Evolutionary conservation across 306 rosid genomes (phyloP), one percentile per base, ranked within the genome.

Genomic region (Fragaria nilgerrensis): DNA sequence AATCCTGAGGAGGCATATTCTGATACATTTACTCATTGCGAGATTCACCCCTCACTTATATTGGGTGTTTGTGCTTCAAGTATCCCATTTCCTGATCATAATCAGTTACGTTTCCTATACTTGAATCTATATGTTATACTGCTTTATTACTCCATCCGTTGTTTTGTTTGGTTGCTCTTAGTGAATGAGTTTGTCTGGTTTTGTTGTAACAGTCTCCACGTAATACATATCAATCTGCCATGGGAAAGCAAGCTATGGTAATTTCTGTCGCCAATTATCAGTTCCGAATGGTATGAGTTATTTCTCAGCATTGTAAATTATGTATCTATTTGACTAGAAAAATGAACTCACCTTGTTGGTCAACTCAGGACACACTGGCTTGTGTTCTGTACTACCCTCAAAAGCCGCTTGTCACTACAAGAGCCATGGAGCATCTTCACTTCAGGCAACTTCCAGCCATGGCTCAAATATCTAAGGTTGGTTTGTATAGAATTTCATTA

Each of bases 171-270:
- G 22, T 63, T 63, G 5, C 12, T 15, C 23, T 32, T 17, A 9
- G 3, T 65, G 45, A 19, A 36, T 2, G 45, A 65, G 7, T 27
- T 29, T 4, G 64, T 72, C 80, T 75, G 68, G 50, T 45, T 45
- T 75, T 83, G 70, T 43, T 70, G 44, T 86, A 75, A 76, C 80
- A 96, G 97, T 92, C 99, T 23, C 99, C 98, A 43, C 97, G 99
- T 91, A 92, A 96, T 81, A 96, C 98, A 0, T 91, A 96, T 76
- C 99, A 96, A 79, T 96, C 98, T 80, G 99, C 99, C 53, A 95
- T 96, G 99, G 99, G 98, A 70, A 95, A 92, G 82, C 97, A 95
- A 91, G 99, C 98, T 14, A 92, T 95, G 97, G 99, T 98, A 81
- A 95, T 95, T 47, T 95, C 92, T 76, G 97, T 95, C 78, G 92